These are phyloP conservation scores for Boletellus dicymbophilus DNA, from an alignment of 1,284 basidiomycete genomes.

Conservation along the genomic window DNA sequence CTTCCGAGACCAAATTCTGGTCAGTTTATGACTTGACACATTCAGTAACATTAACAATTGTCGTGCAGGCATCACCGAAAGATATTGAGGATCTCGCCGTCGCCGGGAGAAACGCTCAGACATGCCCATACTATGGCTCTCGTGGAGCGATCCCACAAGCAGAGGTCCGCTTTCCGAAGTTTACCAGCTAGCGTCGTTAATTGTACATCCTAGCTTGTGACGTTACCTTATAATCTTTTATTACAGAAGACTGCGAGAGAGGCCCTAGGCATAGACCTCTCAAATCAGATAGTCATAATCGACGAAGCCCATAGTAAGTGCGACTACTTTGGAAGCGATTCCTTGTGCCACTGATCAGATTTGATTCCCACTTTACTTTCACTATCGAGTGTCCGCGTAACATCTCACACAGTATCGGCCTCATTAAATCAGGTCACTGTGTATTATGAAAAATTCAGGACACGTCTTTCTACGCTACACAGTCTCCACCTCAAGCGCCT, in stretches of 20 bases:
- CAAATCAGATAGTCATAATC: constrained; percentile 85
- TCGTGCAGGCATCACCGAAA: constrained; percentile 74
- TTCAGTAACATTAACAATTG: neutral
- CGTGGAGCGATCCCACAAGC: constrained; percentile 87
- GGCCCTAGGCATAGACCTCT: constrained; percentile 83
- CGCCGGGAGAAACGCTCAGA: constrained; percentile 65
- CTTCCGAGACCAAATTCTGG: constrained; percentile 87
- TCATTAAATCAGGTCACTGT: constrained; percentile 79
- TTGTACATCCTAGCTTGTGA: constrained; percentile 65
- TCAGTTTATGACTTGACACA: constrained; percentile 36
- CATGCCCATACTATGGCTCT: constrained; percentile 95
- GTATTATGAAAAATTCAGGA: constrained; percentile 82
- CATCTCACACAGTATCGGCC: constrained; percentile 55
- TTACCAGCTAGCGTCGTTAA: neutral
- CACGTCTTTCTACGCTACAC: constrained; percentile 74
- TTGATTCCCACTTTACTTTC: constrained; percentile 87
- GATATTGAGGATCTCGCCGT: constrained; percentile 93
- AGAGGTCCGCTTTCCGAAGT: constrained; percentile 56
- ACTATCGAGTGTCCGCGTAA: constrained; percentile 77
- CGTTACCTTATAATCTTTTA: constrained; percentile 93
- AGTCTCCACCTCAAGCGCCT: constrained; percentile 82
- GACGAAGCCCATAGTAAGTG: constrained; percentile 95
- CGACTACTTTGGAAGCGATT: neutral
- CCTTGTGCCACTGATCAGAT: constrained; percentile 46
- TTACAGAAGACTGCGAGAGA: constrained; percentile 86